Base-by-base conservation (phyloP, 192 early-diverging fungal genomes). In the Radiomyces spectabilis region DNA sequence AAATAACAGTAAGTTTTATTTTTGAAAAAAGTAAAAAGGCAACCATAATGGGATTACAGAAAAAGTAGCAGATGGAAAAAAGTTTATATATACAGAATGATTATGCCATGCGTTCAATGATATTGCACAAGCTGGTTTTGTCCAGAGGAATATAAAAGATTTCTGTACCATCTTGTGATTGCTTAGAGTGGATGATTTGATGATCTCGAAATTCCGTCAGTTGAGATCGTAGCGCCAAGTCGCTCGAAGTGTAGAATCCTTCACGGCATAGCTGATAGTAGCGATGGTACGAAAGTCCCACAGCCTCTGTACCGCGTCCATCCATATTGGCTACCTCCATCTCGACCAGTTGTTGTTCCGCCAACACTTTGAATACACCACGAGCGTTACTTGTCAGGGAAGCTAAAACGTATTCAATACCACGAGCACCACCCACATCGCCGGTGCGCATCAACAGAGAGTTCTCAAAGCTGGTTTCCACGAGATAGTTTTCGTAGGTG, bases 201-300 rank as follows among this genome's bases (percentile, higher is more conserved):
- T 98, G 95, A 74, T 96, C 94, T 26, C 82, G 72, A 65, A 95
- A 96, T 70, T 98, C 95, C 2, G 85, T 89, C 47, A 98, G 64
- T 63, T 92, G 88, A n/a, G 92, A 85, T 53, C 85, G 83, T 68
- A 98, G 91, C 0, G 85, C 89, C 43, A 88, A 59, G 21, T 90
- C 88, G 55, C 77, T 91, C 32, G 79, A 85, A 44, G 91, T 90
- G 39, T 86, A 72, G 55, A 95, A 98, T 50, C 79, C 74, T 44
- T 95, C 89, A 26, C 85, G 73, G 41, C 91, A 92, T 24, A 78
- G 72, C 16, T 72, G 68, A 70, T 83, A 93, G 46, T 84, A 85
- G 15, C 66, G 65, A 48, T 72, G 63, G 57, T 85, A 85, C 0
- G 85, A 53, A 74, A 98, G 69, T 3, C 68, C 92, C 53, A 55